Conservation (phyloP, 2,329 filamentous ascomycete species). For the Epicoccum sorghinum region DNA sequence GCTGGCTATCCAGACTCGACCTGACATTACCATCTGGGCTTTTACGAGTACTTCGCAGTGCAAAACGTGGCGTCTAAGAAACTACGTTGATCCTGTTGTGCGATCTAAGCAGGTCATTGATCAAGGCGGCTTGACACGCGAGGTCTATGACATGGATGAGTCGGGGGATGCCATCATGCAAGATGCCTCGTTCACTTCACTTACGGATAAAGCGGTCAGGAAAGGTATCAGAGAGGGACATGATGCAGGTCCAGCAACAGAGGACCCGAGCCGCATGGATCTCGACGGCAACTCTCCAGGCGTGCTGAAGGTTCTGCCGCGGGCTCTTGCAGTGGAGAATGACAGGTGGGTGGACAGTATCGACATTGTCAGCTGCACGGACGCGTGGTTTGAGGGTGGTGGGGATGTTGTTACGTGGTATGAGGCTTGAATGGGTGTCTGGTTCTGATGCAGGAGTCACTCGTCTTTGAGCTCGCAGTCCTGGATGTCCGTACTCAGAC, state of each 20-base stretch:
- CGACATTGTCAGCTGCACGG: conserved; percentile 32
- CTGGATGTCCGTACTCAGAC: too few species aligned
- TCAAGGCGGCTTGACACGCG: conserved; percentile 35
- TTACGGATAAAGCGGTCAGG: background rate
- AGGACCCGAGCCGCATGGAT: conserved; percentile 13
- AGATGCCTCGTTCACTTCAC: conserved; percentile 3
- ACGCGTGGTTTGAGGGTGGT: conserved; percentile 38
- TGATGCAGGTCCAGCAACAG: background rate
- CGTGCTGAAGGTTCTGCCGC: conserved; percentile 21
- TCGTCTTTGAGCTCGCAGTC: too few species aligned
- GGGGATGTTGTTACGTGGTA: conserved; percentile 34
- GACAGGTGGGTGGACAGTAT: conserved; percentile 36
- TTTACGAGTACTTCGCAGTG: conserved; percentile 55
- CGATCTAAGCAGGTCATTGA: conserved; percentile 25
- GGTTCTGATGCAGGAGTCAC: background rate
- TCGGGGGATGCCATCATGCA: conserved; percentile 22
- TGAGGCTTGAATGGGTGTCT: conserved; percentile 5
- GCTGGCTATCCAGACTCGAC: conserved; percentile 55
- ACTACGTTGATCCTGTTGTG: conserved; percentile 14
- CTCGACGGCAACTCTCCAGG: conserved; percentile 32
- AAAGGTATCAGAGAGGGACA: background rate
- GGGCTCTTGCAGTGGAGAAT: conserved; percentile 37
- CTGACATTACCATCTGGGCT: conserved; percentile 59
- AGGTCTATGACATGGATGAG: conserved; percentile 14
- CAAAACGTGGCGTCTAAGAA: conserved; percentile 55